Percentiles rank a stretch among this genome's conserved stretches.
phyloP scores from a whole-genome alignment of 208 protist genomes.

The Acanthamoeba polyphaga region DNA sequence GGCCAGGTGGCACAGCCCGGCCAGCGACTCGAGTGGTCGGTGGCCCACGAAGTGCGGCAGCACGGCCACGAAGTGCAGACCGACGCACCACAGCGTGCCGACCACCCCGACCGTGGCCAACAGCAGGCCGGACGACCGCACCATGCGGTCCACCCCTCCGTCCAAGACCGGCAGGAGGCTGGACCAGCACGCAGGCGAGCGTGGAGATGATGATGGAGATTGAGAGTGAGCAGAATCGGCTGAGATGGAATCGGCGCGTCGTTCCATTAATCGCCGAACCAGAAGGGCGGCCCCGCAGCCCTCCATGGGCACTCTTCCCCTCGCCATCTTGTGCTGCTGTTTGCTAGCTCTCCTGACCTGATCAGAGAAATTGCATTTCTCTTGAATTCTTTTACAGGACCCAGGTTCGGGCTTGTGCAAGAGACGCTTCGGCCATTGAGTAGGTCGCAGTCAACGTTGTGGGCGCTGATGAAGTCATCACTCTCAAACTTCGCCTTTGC shows the following conservation, averaged over 20 bases:
- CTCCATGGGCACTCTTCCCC: neutral
- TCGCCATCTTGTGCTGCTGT: neutral
- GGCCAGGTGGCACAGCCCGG: neutral
- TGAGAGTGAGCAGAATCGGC: neutral
- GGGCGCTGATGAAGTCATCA: neutral
- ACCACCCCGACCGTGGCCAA: neutral
- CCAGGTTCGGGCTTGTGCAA: too few relatives aligned
- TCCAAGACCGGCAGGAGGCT: neutral
- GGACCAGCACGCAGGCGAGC: neutral
- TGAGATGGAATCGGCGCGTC: neutral
- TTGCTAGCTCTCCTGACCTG: too few relatives aligned
- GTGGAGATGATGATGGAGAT: neutral
- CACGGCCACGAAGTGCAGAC: neutral
- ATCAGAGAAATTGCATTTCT: too few relatives aligned
- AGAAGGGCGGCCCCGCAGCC: neutral
- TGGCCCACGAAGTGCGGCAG: slow-evolving; percentile 9
- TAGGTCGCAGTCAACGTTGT: neutral
- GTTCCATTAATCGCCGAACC: neutral
- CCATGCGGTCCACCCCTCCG: neutral
- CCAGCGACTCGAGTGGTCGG: neutral
- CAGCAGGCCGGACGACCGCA: neutral
- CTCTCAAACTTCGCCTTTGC: slow-evolving; percentile 10
- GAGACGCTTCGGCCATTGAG: neutral
- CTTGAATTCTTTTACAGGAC: too few relatives aligned
- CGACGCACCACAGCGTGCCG: neutral